phyloP scores from a whole-genome alignment of 208 protist genomes.

The Tritrichomonas foetus region DNA sequence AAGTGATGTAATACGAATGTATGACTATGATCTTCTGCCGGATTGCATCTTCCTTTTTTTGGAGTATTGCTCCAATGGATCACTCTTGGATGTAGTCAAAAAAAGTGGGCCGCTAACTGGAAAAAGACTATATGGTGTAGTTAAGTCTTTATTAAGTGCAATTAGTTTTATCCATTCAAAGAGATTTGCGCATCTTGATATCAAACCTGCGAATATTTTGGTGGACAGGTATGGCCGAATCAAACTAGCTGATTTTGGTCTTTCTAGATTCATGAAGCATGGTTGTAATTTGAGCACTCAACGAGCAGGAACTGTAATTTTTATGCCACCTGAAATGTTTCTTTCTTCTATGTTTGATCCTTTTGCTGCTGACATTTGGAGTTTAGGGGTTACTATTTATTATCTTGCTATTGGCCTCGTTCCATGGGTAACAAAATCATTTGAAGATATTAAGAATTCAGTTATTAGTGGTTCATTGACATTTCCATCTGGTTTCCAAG shows the following conservation, averaged over 20 bases:
- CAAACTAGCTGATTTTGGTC: slow-evolving; percentile 67
- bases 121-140: not conserved
- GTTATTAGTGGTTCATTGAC: too few species aligned
- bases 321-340: too few species aligned
- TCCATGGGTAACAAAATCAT: too few species aligned
- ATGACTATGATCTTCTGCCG: not conserved
- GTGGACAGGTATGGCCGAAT: slow-evolving; percentile 63
- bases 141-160: not conserved
- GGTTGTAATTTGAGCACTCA: too few species aligned
- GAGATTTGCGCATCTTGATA: slow-evolving; percentile 71
- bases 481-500: too few species aligned
- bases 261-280: slow-evolving; percentile 60
- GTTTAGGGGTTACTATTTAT: too few species aligned
- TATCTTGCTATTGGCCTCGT: too few species aligned
- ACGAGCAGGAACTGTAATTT: too few species aligned
- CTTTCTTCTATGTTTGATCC: too few species aligned
- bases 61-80: not conserved
- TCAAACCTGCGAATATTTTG: slow-evolving; percentile 77
- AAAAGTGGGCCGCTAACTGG: not conserved
- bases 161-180: slow-evolving; percentile 63
- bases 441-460: too few species aligned
- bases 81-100: not conserved
- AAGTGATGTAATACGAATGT: not conserved
- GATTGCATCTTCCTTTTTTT: not conserved
- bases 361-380: too few species aligned